These are phyloP conservation scores for Reutealis trisperma DNA, from an alignment of 345 rosid species.

Conservation along the genomic window DNA sequence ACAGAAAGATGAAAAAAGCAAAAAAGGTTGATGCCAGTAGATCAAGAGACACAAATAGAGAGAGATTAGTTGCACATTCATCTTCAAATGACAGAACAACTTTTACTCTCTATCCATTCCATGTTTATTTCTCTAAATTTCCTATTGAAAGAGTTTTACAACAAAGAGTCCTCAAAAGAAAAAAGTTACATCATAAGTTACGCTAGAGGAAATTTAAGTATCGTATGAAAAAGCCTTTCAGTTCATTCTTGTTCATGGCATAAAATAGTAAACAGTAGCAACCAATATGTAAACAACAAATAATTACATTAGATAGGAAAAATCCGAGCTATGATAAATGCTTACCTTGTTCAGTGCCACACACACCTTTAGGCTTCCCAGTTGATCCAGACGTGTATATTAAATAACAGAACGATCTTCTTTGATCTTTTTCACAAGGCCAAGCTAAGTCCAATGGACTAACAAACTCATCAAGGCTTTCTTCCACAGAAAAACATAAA, in stretches of 20 bases:
- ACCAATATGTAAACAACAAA: neutral
- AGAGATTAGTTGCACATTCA: neutral
- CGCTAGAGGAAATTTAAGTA: neutral
- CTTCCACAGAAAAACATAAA: conserved; percentile 52
- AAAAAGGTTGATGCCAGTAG: neutral
- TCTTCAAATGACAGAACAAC: neutral
- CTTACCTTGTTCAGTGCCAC: conserved; percentile 88
- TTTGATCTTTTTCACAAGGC: conserved; percentile 54
- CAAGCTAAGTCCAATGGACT: conserved; percentile 30
- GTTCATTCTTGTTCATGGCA: neutral
- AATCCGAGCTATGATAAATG: conserved; percentile 4
- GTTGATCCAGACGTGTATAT: conserved; percentile 96
- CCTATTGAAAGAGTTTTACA: neutral
- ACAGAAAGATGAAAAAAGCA: neutral
- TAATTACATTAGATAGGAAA: neutral
- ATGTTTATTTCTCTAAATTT: neutral
- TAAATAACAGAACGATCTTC: conserved; percentile 70
- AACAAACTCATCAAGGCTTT: conserved; percentile 23
- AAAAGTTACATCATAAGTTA: neutral
- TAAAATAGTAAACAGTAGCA: neutral
- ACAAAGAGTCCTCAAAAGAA: neutral
- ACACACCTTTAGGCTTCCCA: conserved; percentile 89
- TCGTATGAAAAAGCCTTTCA: neutral
- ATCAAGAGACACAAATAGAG: too few species aligned
- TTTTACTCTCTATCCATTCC: neutral